Conservation (phyloP, 345 rosid genomes). For the Moringa oleifera region DNA sequence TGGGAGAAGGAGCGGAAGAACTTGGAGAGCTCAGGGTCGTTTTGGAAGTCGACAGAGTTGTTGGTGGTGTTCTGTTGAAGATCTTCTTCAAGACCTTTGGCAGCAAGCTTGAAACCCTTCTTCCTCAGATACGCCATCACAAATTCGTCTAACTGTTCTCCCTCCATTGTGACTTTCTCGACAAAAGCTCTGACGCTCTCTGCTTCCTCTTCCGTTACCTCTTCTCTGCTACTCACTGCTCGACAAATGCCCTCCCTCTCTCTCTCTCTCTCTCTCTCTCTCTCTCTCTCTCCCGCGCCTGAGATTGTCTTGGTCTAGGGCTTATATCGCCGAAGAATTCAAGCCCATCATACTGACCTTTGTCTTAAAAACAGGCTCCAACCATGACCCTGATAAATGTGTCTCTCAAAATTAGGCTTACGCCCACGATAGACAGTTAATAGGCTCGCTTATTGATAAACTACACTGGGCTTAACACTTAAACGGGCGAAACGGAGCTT, state of each 20-base stretch:
- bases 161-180: constrained; percentile 41
- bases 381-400: no score
- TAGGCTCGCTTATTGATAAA: no score
- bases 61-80: constrained; percentile 41
- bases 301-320: neutral
- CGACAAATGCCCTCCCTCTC: neutral
- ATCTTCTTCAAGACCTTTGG: constrained; percentile 38
- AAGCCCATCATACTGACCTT: neutral
- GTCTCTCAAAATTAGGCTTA: no score
- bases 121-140: constrained; percentile 78
- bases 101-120: constrained; percentile 76
- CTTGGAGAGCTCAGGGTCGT: constrained; percentile 68
- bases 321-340: neutral
- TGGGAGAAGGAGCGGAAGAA: constrained; percentile 68
- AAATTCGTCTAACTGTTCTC: constrained; percentile 43
- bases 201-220: neutral
- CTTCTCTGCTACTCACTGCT: neutral
- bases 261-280: neutral
- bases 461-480: no score
- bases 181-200: constrained; percentile 12
- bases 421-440: no score
- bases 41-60: constrained; percentile 38
- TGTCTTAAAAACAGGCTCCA: no score
- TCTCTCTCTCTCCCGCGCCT: no score
- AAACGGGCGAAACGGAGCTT: no score